Percentiles rank a stretch among this genome's conserved stretches.
Evolutionary conservation across 352 stramenopile genomes (phyloP).

Genomic region (Globisporangium camurandrum): DNA sequence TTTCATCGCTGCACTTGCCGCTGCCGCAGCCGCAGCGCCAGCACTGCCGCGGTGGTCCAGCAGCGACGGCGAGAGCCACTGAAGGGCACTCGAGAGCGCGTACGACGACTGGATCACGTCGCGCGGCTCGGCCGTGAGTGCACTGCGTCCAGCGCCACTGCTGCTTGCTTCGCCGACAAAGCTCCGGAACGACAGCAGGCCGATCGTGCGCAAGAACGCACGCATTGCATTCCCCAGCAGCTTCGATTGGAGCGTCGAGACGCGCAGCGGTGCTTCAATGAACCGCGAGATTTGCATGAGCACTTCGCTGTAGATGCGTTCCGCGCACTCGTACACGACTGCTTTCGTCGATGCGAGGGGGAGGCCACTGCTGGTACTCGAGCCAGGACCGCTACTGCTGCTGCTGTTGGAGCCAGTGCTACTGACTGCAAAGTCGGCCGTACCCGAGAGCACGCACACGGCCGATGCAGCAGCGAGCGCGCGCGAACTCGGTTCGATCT

Average conservation of each 20-base stretch:
- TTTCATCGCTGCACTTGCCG: constrained; percentile 13
- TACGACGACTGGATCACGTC: constrained; percentile 70
- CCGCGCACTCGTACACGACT: constrained; percentile 63
- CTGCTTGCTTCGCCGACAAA: constrained; percentile 60
- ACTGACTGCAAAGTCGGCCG: constrained; percentile 15
- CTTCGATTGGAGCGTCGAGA: constrained; percentile 62
- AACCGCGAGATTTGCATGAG: constrained; percentile 80
- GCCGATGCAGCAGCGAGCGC: constrained; percentile 59
- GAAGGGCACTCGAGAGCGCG: constrained; percentile 51
- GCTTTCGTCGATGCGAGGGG: constrained; percentile 34
- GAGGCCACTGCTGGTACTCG: constrained; percentile 7
- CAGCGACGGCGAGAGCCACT: constrained; percentile 65
- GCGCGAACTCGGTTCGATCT: constrained; percentile 69
- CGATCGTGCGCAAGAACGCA: constrained; percentile 72
- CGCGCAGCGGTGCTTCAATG: constrained; percentile 65
- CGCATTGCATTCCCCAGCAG: constrained; percentile 69
- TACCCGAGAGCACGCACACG: constrained; percentile 45
- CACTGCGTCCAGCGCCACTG: constrained; percentile 19
- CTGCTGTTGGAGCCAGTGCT: constrained; percentile 9
- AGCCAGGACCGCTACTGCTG: constrained; percentile 5
- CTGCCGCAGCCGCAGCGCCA: no score
- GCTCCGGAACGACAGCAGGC: constrained; percentile 66
- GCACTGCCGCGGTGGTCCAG: constrained; percentile 14
- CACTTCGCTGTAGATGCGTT: constrained; percentile 80
- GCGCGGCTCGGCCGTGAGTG: constrained; percentile 30